Evolutionary conservation across 2,329 filamentous ascomycete genomes (phyloP).

Genomic region (Arachnopeziza araneosa): DNA sequence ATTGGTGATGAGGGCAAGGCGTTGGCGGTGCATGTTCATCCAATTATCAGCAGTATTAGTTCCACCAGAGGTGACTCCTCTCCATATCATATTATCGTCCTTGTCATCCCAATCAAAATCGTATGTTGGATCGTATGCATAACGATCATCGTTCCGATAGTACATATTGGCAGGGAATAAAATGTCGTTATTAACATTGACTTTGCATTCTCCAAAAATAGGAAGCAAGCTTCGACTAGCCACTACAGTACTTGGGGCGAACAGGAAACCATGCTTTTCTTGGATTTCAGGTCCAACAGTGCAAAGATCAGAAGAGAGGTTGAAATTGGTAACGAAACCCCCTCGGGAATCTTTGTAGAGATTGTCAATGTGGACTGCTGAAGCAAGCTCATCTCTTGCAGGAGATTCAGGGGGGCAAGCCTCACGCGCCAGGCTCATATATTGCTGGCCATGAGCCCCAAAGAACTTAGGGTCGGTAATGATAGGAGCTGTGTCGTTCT

Average conservation of each 20-base stretch:
- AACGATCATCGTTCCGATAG: conserved; percentile 50
- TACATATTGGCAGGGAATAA: conserved; percentile 62
- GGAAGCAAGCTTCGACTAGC: conserved; percentile 51
- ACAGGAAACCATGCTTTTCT: conserved; percentile 50
- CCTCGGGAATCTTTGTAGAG: conserved; percentile 41
- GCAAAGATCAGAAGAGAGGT: conserved; percentile 52
- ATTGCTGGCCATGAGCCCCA: conserved; percentile 38
- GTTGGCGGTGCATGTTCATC: conserved; percentile 50
- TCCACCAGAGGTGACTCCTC: conserved; percentile 59
- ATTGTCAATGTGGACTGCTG: conserved; percentile 31
- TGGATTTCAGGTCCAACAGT: conserved; percentile 45
- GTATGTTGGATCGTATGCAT: conserved; percentile 49
- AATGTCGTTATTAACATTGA: conserved; percentile 58
- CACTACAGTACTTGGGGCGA: conserved; percentile 46
- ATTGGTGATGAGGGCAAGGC: conserved; percentile 52
- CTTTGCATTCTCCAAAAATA: conserved; percentile 57
- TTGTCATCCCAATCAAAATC: conserved; percentile 56
- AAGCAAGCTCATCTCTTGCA: conserved; percentile 34
- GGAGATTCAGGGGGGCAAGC: conserved; percentile 52
- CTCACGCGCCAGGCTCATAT: conserved; percentile 53
- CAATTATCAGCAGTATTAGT: conserved; percentile 44
- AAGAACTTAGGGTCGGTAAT: conserved; percentile 23
- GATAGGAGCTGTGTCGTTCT: conserved; percentile 14
- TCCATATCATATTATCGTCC: conserved; percentile 52
- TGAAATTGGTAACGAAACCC: conserved; percentile 52